Conservation (phyloP, 2,329 filamentous ascomycete genomes). For the Trichoderma arundinaceum region DNA sequence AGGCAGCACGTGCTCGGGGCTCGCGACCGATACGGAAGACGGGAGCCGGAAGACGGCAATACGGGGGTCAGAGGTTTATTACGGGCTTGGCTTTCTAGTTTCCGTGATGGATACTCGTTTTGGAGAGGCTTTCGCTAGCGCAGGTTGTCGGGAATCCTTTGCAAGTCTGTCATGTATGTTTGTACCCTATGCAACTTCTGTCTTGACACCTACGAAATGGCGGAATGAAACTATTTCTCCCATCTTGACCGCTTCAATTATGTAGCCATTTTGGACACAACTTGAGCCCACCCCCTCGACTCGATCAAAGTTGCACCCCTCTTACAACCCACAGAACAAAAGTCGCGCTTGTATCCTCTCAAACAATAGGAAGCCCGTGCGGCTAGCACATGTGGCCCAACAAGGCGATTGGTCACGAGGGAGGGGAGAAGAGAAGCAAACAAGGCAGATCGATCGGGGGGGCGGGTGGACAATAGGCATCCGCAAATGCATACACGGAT, state of each 20-base stretch:
- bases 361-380: slow-evolving; percentile 29
- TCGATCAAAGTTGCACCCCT: neutral
- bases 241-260: no score
- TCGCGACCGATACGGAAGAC: slow-evolving; percentile 26
- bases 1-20: slow-evolving; percentile 24
- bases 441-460: slow-evolving; percentile 17
- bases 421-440: neutral
- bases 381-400: slow-evolving; percentile 14
- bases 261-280: neutral
- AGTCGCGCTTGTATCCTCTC: neutral
- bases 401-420: slow-evolving; percentile 24
- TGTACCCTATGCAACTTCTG: neutral
- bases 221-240: neutral
- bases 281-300: slow-evolving; percentile 1
- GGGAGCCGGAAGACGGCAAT: slow-evolving; percentile 17
- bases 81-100: neutral
- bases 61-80: slow-evolving; percentile 16
- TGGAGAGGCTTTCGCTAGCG: neutral
- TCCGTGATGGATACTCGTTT: neutral
- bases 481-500: neutral
- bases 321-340: neutral
- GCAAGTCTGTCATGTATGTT: neutral
- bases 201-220: neutral
- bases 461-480: slow-evolving; percentile 18
- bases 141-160: neutral